Percentiles rank a stretch among this genome's conserved stretches.
phyloP scores from a whole-genome alignment of 495 filamentous ascomycete species.

The Umbilicaria muhlenbergii region DNA sequence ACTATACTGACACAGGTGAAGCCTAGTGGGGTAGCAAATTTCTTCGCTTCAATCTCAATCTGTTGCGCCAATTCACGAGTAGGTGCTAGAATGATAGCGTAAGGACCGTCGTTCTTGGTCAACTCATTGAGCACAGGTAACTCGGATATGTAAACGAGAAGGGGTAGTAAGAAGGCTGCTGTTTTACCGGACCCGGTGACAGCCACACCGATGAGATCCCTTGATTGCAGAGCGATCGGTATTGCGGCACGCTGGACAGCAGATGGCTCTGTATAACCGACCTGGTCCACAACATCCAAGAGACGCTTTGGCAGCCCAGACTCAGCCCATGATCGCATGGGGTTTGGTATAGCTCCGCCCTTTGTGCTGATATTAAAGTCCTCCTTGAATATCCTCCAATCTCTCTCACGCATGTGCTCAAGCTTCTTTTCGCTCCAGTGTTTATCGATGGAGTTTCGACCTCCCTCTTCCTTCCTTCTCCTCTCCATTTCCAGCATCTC shows the following conservation, averaged over 20 bases:
- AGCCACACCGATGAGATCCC: slow-evolving; percentile 94
- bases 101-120: slow-evolving; percentile 92
- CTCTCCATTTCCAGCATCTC: slow-evolving; percentile 84
- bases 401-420: slow-evolving; percentile 91
- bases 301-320: slow-evolving; percentile 65
- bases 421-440: slow-evolving; percentile 97
- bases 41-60: slow-evolving; percentile 87
- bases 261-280: slow-evolving; percentile 88
- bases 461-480: slow-evolving; percentile 57
- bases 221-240: slow-evolving; percentile 81
- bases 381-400: slow-evolving; percentile 99
- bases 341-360: slow-evolving; percentile 79
- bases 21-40: slow-evolving; percentile 80
- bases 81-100: slow-evolving; percentile 88
- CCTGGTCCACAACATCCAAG: slow-evolving; percentile 66
- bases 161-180: slow-evolving; percentile 81
- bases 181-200: slow-evolving; percentile 99
- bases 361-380: slow-evolving; percentile 96
- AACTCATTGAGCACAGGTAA: slow-evolving; percentile 70
- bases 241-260: slow-evolving; percentile 90
- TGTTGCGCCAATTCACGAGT: slow-evolving; percentile 98
- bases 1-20: slow-evolving; percentile 96
- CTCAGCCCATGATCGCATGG: slow-evolving; percentile 92
- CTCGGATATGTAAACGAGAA: slow-evolving; percentile 94
- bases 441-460: slow-evolving; percentile 57